These are phyloP conservation scores for Colletotrichum lini DNA, from an alignment of 2,329 filamentous ascomycete species.

Conservation along the genomic window DNA sequence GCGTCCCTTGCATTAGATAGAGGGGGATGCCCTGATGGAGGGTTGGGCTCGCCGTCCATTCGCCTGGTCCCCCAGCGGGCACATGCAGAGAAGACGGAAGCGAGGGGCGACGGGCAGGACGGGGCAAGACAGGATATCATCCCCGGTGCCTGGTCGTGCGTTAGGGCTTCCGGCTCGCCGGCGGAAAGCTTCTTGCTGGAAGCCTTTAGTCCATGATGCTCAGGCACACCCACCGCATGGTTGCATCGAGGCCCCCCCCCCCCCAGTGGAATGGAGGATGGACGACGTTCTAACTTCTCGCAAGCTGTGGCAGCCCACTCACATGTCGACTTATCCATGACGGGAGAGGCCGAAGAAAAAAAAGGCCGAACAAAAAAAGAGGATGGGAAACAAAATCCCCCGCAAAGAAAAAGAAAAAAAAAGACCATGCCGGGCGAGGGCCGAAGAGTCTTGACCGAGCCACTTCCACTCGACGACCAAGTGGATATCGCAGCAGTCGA, in stretches of 20 bases:
- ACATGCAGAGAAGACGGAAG: conserved; percentile 34
- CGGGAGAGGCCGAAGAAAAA: not conserved
- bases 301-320: not conserved
- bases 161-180: conserved; percentile 22
- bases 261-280: not conserved
- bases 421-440: not conserved
- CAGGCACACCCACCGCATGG: not conserved
- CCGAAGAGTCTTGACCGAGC: conserved; percentile 12
- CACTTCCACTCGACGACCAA: not conserved
- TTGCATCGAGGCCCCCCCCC: conserved; percentile 17
- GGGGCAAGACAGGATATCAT: conserved; percentile 21
- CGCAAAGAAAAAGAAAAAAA: too few relatives aligned
- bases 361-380: too few relatives aligned
- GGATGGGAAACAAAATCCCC: too few relatives aligned
- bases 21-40: conserved; percentile 29
- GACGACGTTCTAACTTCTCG: not conserved
- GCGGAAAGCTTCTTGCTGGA: not conserved
- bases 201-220: not conserved
- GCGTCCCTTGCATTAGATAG: conserved; percentile 41
- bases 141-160: conserved; percentile 24
- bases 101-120: conserved; percentile 20
- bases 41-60: conserved; percentile 24
- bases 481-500: not conserved
- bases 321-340: conserved; percentile 31
- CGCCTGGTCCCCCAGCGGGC: conserved; percentile 2